A percentile compares a stretch with the other conserved stretches of the same genome.
These are phyloP conservation scores for Echites panduratus DNA, from an alignment of 257 asterid species.

Conservation along the genomic window DNA sequence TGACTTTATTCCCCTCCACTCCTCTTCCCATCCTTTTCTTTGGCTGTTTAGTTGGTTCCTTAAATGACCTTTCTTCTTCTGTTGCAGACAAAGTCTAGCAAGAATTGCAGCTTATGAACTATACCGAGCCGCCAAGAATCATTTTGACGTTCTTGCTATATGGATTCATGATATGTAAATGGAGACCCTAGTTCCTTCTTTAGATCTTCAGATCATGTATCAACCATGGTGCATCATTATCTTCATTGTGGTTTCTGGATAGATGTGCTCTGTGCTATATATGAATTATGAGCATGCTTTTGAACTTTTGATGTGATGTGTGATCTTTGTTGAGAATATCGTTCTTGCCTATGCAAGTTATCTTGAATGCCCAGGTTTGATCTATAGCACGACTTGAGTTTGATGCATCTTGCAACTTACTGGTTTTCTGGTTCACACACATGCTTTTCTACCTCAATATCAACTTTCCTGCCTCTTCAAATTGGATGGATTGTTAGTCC, in stretches of 20 bases:
- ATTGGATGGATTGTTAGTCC: no score
- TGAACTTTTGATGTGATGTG: conserved; percentile 2
- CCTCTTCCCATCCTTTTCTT: neutral
- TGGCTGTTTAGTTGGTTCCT: neutral
- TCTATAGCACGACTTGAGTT: no score
- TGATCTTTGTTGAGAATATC: neutral
- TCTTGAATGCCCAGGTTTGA: no score
- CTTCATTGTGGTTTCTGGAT: conserved; percentile 13
- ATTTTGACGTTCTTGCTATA: conserved; percentile 13
- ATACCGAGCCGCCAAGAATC: conserved; percentile 12
- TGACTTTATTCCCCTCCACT: neutral
- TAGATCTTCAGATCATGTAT: neutral
- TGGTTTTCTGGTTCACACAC: no score
- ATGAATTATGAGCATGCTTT: conserved; percentile 2
- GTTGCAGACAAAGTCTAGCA: conserved; percentile 18
- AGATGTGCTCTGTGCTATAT: conserved; percentile 1
- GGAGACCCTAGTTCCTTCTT: conserved; percentile 11
- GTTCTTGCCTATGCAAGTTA: neutral
- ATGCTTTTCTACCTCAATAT: no score
- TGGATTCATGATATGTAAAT: conserved; percentile 26
- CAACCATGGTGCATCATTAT: neutral
- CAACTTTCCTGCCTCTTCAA: no score
- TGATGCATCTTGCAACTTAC: no score
- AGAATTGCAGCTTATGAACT: conserved; percentile 8
- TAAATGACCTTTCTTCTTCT: neutral